Base-by-base conservation (phyloP, 495 filamentous ascomycete genomes). In the Podospora bellae-mahoneyi region DNA sequence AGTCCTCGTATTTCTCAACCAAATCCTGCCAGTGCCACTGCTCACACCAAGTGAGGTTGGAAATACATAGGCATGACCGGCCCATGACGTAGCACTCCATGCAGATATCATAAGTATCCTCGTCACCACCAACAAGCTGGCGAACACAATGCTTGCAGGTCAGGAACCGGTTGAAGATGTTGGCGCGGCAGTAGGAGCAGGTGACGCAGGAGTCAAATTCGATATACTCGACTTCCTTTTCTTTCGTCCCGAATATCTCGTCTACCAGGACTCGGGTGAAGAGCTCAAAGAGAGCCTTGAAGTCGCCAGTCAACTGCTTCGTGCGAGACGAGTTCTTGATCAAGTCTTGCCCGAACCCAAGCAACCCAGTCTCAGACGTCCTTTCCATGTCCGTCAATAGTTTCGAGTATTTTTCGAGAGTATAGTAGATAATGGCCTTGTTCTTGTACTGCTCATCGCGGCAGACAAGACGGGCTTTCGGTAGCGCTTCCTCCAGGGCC, bases 381-480 rank as follows among this genome's bases (percentile, higher is more conserved):
- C 80, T 77, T 68, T 85, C 84, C 34, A 85, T 76, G 6, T 83
- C 78, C 32, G 80, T 73, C 13, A 97, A 84, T 57, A 91, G 79
- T 3, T 79, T 78, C 44, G 88, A 90, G 69, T 97, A 97, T 65
- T 91, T 91, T 1, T 88, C 80, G 10, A 97, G 82, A 0, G 92
- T 90, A 76, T 88, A 95, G 74, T 90, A 97, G 30, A 97, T 84
- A 67, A 98, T 97, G 19, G 94, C 91, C 74, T 97, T 97, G 81
- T 94, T 97, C 76, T 98, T 99, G 82, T 99, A 99, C 75, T 97
- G 92, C 73, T 99, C 95, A 69, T 99, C 95, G n/a, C 95, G 92
- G 75, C 95, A 97, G 32, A 98, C 93, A 73, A 97, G 86, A 26
- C 93, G 85, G 4, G 94, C 91, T 67, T 92, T 90, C 1, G 92